These are phyloP conservation scores for Tolypocladium guangdongense DNA, from an alignment of 2,329 filamentous ascomycete genomes.

Conservation along the genomic window DNA sequence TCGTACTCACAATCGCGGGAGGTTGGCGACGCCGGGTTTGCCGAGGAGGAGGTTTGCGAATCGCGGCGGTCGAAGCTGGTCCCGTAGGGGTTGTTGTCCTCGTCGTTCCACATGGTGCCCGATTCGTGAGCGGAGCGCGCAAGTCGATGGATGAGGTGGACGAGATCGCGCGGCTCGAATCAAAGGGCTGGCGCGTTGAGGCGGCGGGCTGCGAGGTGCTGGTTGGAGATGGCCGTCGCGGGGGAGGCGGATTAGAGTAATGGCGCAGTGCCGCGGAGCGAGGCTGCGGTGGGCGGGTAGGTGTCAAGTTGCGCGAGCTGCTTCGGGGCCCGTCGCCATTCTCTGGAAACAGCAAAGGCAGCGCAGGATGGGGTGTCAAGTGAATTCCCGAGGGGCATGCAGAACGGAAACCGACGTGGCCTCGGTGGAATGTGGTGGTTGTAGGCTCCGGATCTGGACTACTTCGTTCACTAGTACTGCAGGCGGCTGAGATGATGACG, in stretches of 20 bases:
- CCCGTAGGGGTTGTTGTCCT: constrained; percentile 94
- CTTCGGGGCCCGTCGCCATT: constrained; percentile 12
- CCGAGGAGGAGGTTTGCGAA: constrained; percentile 58
- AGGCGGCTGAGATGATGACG: constrained; percentile 7
- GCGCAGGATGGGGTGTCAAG: constrained; percentile 1
- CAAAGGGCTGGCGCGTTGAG: neutral
- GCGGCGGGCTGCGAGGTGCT: neutral
- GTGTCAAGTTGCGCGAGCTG: constrained; percentile 6
- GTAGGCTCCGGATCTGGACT: constrained; percentile 3
- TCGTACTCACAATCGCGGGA: constrained; percentile 45
- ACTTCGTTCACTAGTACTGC: no score
- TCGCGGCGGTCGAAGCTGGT: constrained; percentile 81
- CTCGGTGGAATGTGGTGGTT: neutral
- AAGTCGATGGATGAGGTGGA: constrained; percentile 3
- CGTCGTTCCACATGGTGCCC: constrained; percentile 86
- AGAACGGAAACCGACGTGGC: neutral
- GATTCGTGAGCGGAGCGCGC: neutral
- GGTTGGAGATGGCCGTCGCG: neutral
- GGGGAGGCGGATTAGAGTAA: neutral
- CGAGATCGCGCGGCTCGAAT: neutral
- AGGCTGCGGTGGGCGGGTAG: neutral
- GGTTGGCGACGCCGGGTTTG: constrained; percentile 53
- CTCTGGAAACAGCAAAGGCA: neutral
- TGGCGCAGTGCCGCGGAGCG: neutral
- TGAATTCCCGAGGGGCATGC: neutral